Base-by-base conservation (phyloP, 805 yeast genomes). In the Saccharomycopsis fodiens region DNA sequence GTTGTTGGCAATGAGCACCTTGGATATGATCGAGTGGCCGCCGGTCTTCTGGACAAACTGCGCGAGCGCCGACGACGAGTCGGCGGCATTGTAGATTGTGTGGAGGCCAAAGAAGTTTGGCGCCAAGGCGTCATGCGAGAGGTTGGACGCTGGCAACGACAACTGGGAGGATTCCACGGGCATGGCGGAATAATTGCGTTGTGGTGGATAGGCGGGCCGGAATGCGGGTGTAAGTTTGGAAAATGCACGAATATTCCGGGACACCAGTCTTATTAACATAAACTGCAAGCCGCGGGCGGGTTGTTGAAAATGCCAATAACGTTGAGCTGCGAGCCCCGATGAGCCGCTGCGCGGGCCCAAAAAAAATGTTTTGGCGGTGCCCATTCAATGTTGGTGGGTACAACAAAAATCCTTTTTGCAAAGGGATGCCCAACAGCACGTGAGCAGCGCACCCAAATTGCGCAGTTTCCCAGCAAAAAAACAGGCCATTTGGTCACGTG, bases 21-120 rank as follows among this genome's bases (percentile, higher is more conserved):
- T 82, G 45, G 82, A 74, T 58, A 93, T 87, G 40, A 93, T 95
- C 4, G 98, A 88, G 69, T 93, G 99, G 61, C 99, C 99, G 45
- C 85, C 86, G 59, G 84, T 85, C 42, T 76, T 71, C 56, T 73
- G 74, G 53, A 94, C 49, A 37, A 48, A 48, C 17, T 34, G 45
- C 4, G 41, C 27, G 20, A 48, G 41, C 23, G 47, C n/a, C n/a
- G 35, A 27, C 10, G 67, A 66, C 27, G 85, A 73, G n/a, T 85
- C 82, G 56, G 85, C 87, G 19, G 95, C 95, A 20, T 62, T 70
- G 34, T 77, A 82, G 37, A 87, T 70, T 32, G 93, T 74, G 64
- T 89, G 86, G 47, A 81, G 72, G 47, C 98, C 98, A 47, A 77
- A 64, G 67, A 89, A 93, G 65, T 88, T 84, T 32, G 73, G 48